Evolutionary conservation across 2,329 filamentous ascomycete genomes (phyloP), one percentile per base, ranked within the genome.

Genomic region (Neurospora crassa): DNA sequence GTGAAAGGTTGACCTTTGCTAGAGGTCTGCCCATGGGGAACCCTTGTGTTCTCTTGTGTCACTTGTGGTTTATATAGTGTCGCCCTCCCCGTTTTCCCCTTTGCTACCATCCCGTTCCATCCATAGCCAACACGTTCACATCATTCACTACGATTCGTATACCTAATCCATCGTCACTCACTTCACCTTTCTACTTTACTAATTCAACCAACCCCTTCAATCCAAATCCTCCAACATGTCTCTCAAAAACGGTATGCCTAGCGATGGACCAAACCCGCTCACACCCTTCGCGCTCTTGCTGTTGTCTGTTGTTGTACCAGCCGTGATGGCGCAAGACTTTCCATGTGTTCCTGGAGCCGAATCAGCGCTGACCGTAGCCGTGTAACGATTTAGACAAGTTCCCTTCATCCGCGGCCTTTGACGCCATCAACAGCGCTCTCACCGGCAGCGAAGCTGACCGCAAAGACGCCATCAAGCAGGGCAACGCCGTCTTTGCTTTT

Each of bases 321-420:
- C 63, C 18, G 67, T 40, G 47, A 53, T 53, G 67, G 67, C 34
- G 29, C 18, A 41, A 41, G 40, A 18, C 12, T 12, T 40, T 67
- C 40, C n/a, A 68, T 16, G 37, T 40, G 40, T 18, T 43, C 73
- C 63, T n/a, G 37, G 12, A 37, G 16, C 40, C 67, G 67, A 67
- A 68, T 20, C 47, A 68, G 63, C 24, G 29, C 71, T 73, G 40
- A 74, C 71, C 3, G 24, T 29, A 24, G 14, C 29, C 53, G 16
- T 37, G 40, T 59, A 14, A 67, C 20, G 20, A 42, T 53, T 24
- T 76, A 94, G 92, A 89, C 82, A 90, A 90, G 76, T 97, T 97
- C 84, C 95, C 96, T 75, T 89, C 95, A 79, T 98, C 96, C 72
- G 90, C 84, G 75, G 94, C 94, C 76, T 99, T 99, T 82, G 96